Evolutionary conservation across 1,139 yeast species (phyloP), one percentile per base, ranked within the genome.

Genomic region (Magnusiomyces ingens): DNA sequence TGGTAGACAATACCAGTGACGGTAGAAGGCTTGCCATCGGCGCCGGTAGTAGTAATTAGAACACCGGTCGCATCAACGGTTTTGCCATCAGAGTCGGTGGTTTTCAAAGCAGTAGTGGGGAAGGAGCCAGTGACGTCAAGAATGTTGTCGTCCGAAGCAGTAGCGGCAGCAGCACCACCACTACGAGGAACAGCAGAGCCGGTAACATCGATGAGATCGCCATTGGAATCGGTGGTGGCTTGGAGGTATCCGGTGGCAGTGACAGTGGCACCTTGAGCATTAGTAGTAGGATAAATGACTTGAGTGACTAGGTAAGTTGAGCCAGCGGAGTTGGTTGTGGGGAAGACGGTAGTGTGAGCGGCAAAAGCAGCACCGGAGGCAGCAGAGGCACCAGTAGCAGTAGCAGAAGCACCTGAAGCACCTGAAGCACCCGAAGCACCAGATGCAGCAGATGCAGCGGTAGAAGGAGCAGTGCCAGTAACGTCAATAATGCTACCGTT

Each of bases 41-140:
- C 10, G 42, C 35, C 18, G n/a, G 41, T 35, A 41, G 49, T 46
- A 18, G 42, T 10, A 13, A 12, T 19, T 2, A 36, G 42, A 15
- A 29, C 17, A 11, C 18, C 19, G 29, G 15, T 21, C 11, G 29
- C 17, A 19, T 12, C 22, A 15, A n/a, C 18, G 8, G 29, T 35
- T 2, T 18, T 36, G 10, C 42, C 49, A 19, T 36, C 42, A 35
- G 42, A 35, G 26, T 36, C 32, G n/a, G 49, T 36, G 17, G 42
- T 46, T 11, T 37, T 17, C 22, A 36, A 18, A 35, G 22, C 32
- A 8, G 43, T 47, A 17, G 47, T 11, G n/a, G 47, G 38, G 15
- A 13, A 36, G 37, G 26, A 22, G 5, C 49, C 49, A 36, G 49
- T 37, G n/a, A 38, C 44, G 19, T 37, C 49, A 47, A 37, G 13